Conservation (phyloP, 495 filamentous ascomycete species). For the Neohortaea acidophila region DNA sequence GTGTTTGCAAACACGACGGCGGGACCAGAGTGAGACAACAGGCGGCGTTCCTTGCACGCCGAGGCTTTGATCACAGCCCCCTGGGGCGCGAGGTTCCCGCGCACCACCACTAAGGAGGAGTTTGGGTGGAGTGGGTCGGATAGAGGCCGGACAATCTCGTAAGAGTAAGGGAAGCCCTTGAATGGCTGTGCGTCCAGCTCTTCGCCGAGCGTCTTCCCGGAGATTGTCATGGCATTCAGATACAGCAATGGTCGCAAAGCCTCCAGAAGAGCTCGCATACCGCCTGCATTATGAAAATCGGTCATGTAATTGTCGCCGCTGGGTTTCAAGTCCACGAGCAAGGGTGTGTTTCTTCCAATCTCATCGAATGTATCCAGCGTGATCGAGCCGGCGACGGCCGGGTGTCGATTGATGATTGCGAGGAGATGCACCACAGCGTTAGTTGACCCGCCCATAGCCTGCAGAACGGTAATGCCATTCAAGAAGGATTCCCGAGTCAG, state of each 20-base stretch:
- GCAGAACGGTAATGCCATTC: slow-evolving; percentile 53
- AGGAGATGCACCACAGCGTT: slow-evolving; percentile 54
- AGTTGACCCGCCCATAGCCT: slow-evolving; percentile 54
- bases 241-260: slow-evolving; percentile 42
- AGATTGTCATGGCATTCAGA: slow-evolving; percentile 41
- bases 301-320: slow-evolving; percentile 57
- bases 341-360: slow-evolving; percentile 42
- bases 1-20: slow-evolving; percentile 46
- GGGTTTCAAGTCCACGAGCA: slow-evolving; percentile 53
- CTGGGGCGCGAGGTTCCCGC: slow-evolving; percentile 40
- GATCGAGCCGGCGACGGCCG: slow-evolving; percentile 35
- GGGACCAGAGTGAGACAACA: slow-evolving; percentile 10
- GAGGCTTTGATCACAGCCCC: slow-evolving; percentile 51
- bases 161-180: slow-evolving; percentile 26
- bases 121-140: slow-evolving; percentile 37
- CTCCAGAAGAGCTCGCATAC: slow-evolving; percentile 44
- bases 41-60: slow-evolving; percentile 32
- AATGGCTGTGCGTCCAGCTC: slow-evolving; percentile 35
- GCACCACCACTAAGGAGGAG: slow-evolving; percentile 39
- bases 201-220: slow-evolving; percentile 43
- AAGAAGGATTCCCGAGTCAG: slow-evolving; percentile 46
- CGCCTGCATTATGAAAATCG: slow-evolving; percentile 54
- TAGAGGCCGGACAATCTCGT: slow-evolving; percentile 37
- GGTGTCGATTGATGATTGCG: slow-evolving; percentile 33
- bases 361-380: slow-evolving; percentile 43